Base-by-base conservation (phyloP, 2,329 filamentous ascomycete species). In the Alternaria brassicae region DNA sequence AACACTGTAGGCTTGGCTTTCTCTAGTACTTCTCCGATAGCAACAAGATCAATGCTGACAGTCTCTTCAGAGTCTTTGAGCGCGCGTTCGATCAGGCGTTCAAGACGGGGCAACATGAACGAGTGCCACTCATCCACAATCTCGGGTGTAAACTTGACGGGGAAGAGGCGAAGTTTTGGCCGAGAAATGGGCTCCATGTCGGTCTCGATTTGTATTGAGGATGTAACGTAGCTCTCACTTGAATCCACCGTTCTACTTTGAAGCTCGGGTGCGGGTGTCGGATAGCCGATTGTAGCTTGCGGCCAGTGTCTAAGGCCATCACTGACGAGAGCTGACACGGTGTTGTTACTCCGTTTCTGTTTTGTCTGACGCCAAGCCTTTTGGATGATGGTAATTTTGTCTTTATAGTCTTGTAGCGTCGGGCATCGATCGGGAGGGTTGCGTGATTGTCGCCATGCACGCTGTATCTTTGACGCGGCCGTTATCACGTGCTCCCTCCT, bases 11-110 rank as follows among this genome's bases (percentile, higher is more conserved):
- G 90, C 54, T 84, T 85, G 0, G 88, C 88, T 54, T 85, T 87
- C 34, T 87, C 83, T 6, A 86, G 83, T 3, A 86, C 88, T 52
- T 90, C 88, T 17, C 91, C 91, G 39, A 93, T 87, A 0, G 88
- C 89, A 60, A 92, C 88, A 1, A 94, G 85, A 9, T 89, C 90
- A 39, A 94, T 92, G 69, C 91, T 91, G 32, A 92, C 87, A 0
- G 90, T 91, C 73, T 94, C 91, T 0, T 88, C 85, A 49, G 91
- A 85, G 67, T 91, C 91, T 63, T 86, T 86, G 69, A 93, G 88
- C 60, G 91, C 91, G 50, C 86, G 84, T 21, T 88, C 86, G 15
- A 93, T 83, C 1, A 91, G 86, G 17, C 86, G 82, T 72, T 92
- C 91, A 61, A 94, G 86, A 60, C 91, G 88, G 2, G 89, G 89